phyloP scores from a whole-genome alignment of 805 yeast genomes.

The Scheffersomyces lignosus region DNA sequence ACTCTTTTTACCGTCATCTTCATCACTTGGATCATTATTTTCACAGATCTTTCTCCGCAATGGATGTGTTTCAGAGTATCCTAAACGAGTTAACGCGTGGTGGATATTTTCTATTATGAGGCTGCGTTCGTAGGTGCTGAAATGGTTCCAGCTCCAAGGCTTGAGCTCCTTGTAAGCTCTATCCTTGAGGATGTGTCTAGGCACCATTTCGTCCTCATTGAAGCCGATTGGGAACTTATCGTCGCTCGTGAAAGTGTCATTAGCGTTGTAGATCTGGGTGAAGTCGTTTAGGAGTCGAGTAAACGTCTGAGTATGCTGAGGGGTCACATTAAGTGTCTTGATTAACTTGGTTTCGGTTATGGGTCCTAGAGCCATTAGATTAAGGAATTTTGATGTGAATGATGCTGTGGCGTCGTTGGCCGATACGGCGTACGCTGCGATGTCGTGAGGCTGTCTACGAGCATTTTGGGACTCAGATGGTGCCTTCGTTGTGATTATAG shows the following conservation, averaged over 20 bases:
- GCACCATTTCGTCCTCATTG: constrained; percentile 8
- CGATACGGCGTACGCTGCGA: constrained; percentile 4
- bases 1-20: constrained; percentile 22
- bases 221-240: constrained; percentile 23
- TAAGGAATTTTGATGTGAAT: constrained; percentile 32
- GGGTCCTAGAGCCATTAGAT: constrained; percentile 52
- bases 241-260: constrained; percentile 29
- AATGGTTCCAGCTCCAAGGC: constrained; percentile 37
- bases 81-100: constrained; percentile 41
- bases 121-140: constrained; percentile 30
- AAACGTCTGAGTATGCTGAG: background rate
- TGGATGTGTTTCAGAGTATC: constrained; percentile 45
- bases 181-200: constrained; percentile 34
- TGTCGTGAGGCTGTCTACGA: background rate
- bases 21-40: background rate
- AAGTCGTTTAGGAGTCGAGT: constrained; percentile 29
- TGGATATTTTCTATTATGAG: constrained; percentile 33
- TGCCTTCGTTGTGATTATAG: background rate
- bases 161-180: constrained; percentile 40
- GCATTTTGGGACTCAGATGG: background rate
- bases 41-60: constrained; percentile 32
- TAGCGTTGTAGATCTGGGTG: constrained; percentile 25
- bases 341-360: constrained; percentile 26
- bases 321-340: constrained; percentile 19
- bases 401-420: constrained; percentile 3